Percentiles rank a stretch among this genome's conserved stretches.
phyloP scores from a whole-genome alignment of 441 rosid genomes.

The Erysimum cheiri region DNA sequence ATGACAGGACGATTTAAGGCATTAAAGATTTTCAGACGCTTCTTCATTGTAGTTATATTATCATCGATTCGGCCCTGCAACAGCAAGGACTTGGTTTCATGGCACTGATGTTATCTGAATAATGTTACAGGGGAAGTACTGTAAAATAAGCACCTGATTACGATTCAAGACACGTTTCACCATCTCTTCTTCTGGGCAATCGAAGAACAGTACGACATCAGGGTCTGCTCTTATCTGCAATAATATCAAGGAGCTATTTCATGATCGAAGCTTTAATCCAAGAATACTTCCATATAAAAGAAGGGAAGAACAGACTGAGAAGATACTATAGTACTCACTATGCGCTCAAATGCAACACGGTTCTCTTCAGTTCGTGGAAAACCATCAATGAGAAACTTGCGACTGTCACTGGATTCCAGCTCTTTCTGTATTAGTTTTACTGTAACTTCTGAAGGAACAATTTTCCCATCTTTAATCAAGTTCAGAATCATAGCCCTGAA shows the following conservation, averaged over 20 bases:
- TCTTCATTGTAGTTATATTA: slow-evolving; percentile 78
- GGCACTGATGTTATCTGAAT: slow-evolving; percentile 10
- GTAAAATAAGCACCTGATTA: slow-evolving; percentile 66
- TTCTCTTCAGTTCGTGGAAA: slow-evolving; percentile 81
- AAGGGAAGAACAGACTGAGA: slow-evolving; percentile 15
- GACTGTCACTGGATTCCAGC: slow-evolving; percentile 57
- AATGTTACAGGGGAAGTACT: not conserved
- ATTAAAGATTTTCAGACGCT: slow-evolving; percentile 74
- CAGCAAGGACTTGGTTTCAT: slow-evolving; percentile 13
- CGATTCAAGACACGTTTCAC: slow-evolving; percentile 86
- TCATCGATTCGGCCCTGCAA: slow-evolving; percentile 94
- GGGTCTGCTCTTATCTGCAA: slow-evolving; percentile 81
- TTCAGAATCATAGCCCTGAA: slow-evolving; percentile 67
- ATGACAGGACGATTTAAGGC: slow-evolving; percentile 78
- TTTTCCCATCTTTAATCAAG: slow-evolving; percentile 75
- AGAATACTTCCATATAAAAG: not conserved
- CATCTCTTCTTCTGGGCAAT: slow-evolving; percentile 93
- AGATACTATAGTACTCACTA: slow-evolving; percentile 50
- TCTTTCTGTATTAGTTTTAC: slow-evolving; percentile 64
- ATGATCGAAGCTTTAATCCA: not conserved
- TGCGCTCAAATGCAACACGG: slow-evolving; percentile 66
- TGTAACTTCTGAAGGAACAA: slow-evolving; percentile 79
- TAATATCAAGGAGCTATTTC: slow-evolving; percentile 7
- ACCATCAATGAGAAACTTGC: slow-evolving; percentile 81
- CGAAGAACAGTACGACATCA: slow-evolving; percentile 78